phyloP scores from a whole-genome alignment of 768 basidiomycete genomes.

The Tulasnella sp. region DNA sequence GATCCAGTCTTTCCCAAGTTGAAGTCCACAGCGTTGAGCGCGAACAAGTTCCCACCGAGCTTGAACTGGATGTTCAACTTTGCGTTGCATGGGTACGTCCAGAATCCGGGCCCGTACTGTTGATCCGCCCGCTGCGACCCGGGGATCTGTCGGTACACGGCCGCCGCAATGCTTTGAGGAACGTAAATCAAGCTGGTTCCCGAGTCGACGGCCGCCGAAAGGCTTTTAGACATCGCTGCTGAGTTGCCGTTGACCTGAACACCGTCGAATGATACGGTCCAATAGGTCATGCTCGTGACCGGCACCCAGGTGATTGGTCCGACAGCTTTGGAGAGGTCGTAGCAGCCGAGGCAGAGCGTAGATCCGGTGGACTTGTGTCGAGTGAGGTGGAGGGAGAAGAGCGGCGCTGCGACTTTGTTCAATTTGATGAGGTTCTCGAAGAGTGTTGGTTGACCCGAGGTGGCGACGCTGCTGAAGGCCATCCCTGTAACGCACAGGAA shows the following conservation, averaged over 20 bases:
- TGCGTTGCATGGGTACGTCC: conserved; percentile 41
- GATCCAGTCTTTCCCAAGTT: conserved; percentile 59
- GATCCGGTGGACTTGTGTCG: conserved; percentile 33
- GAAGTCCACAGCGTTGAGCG: conserved; percentile 31
- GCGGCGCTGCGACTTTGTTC: conserved; percentile 31
- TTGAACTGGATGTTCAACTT: no score
- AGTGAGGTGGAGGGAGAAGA: conserved; percentile 52
- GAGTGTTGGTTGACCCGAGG: conserved; percentile 37
- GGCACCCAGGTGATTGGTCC: conserved; percentile 30
- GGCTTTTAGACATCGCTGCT: conserved; percentile 14
- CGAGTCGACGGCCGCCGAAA: conserved; percentile 47
- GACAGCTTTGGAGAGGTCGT: conserved; percentile 28
- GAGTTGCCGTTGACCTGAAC: conserved; percentile 27
- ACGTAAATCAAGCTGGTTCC: no score
- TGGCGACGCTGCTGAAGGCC: conserved; percentile 47
- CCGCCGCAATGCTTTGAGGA: no score
- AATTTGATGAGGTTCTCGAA: conserved; percentile 48
- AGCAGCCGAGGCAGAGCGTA: conserved; percentile 39
- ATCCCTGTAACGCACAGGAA: conserved; percentile 23
- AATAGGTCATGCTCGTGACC: conserved; percentile 39
- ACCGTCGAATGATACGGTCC: conserved; percentile 42
- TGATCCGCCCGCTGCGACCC: no score
- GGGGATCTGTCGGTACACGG: no score
- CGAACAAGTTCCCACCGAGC: conserved; percentile 33
- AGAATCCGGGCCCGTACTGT: conserved; percentile 35